Percentiles rank a stretch among this genome's conserved stretches.
Evolutionary conservation across 108 stramenopile species (phyloP).

Genomic region (Schizochytrium sp.): DNA sequence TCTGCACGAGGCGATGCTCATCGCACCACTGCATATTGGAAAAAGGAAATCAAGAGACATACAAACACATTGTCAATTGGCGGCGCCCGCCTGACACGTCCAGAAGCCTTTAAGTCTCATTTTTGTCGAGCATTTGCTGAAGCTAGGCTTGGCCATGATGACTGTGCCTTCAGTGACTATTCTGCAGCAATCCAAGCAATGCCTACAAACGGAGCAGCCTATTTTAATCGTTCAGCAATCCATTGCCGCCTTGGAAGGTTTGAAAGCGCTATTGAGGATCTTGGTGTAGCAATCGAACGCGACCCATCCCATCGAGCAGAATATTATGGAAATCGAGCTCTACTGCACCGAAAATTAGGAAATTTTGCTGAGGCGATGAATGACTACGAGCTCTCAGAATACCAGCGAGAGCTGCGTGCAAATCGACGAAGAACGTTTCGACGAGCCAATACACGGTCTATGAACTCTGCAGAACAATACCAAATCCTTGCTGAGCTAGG

Average conservation of each 20-base stretch:
- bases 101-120: slow-evolving; percentile 47
- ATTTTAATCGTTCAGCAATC: slow-evolving; percentile 28
- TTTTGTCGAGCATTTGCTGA: slow-evolving; percentile 50
- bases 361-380: slow-evolving; percentile 27
- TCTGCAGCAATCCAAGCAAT: background rate
- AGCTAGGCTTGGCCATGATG: background rate
- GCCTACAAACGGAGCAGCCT: slow-evolving; percentile 10
- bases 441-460: background rate
- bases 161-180: slow-evolving; percentile 25
- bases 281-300: background rate
- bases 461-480: background rate
- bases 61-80: background rate
- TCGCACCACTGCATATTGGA: background rate
- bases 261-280: slow-evolving; percentile 14
- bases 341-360: slow-evolving; percentile 38
- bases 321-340: slow-evolving; percentile 17
- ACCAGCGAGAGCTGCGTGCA: background rate
- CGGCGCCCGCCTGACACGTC: background rate
- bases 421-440: background rate
- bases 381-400: background rate
- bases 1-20: slow-evolving; percentile 27
- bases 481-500: background rate
- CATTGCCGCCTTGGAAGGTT: background rate
- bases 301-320: background rate
- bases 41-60: background rate